phyloP scores from a whole-genome alignment of 805 yeast genomes.

The Wickerhamomyces sydowiorum region DNA sequence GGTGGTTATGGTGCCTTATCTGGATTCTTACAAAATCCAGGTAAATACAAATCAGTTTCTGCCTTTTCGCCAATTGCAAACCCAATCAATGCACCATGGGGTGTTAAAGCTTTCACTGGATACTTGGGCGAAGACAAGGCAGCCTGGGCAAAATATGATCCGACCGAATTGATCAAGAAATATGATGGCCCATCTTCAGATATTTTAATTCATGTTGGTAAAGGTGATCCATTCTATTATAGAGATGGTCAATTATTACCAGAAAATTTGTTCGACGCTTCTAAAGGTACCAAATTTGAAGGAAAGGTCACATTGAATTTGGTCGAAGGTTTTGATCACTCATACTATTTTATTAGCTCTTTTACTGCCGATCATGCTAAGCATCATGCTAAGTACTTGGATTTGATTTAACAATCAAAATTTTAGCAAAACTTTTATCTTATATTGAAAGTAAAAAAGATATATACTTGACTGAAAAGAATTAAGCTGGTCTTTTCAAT shows the following conservation, averaged over 20 bases:
- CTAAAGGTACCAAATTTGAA: slow-evolving; percentile 50
- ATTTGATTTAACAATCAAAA: slow-evolving; percentile 22
- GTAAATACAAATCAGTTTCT: slow-evolving; percentile 68
- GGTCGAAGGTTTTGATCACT: slow-evolving; percentile 87
- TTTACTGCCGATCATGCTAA: slow-evolving; percentile 80
- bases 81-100: slow-evolving; percentile 82
- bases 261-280: slow-evolving; percentile 55
- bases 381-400: slow-evolving; percentile 71
- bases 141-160: slow-evolving; percentile 74
- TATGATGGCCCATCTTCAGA: slow-evolving; percentile 50
- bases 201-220: slow-evolving; percentile 81
- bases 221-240: slow-evolving; percentile 64
- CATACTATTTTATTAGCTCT: slow-evolving; percentile 77
- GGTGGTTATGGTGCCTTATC: slow-evolving; percentile 94
- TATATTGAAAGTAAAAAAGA: not conserved
- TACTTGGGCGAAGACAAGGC: slow-evolving; percentile 57
- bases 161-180: slow-evolving; percentile 61
- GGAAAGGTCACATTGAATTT: slow-evolving; percentile 53
- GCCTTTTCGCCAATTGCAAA: slow-evolving; percentile 90
- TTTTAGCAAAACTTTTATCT: not conserved
- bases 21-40: slow-evolving; percentile 62
- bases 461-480: not conserved
- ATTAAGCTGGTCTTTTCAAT: not conserved
- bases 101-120: slow-evolving; percentile 72
- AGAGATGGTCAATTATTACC: slow-evolving; percentile 65